Percentiles rank a stretch among this genome's conserved stretches.
These are phyloP conservation scores for Microcera coccophila DNA, from an alignment of 2,329 filamentous ascomycete genomes.

Conservation along the genomic window DNA sequence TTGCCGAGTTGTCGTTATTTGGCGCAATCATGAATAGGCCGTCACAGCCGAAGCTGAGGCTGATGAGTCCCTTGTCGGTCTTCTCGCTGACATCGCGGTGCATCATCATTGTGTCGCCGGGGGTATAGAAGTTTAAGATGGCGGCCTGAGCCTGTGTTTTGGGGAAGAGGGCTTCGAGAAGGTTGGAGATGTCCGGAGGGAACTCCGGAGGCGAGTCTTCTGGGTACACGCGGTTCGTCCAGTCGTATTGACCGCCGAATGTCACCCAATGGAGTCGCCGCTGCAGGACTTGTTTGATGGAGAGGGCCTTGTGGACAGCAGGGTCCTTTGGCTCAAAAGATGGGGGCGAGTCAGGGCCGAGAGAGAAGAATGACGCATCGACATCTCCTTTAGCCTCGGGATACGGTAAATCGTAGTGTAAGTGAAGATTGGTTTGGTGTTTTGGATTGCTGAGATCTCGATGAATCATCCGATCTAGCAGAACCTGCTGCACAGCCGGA, in stretches of 20 bases:
- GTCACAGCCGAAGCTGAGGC: constrained; percentile 86
- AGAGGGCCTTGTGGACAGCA: constrained; percentile 68
- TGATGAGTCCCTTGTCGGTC: constrained; percentile 72
- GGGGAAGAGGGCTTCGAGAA: constrained; percentile 70
- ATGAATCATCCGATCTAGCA: constrained; percentile 74
- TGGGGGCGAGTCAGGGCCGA: constrained; percentile 47
- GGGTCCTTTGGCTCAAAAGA: constrained; percentile 66
- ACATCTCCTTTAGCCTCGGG: constrained; percentile 23
- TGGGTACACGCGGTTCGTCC: constrained; percentile 84
- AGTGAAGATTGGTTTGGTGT: constrained; percentile 87
- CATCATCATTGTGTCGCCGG: constrained; percentile 85
- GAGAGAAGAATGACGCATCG: constrained; percentile 52
- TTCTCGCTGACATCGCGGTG: constrained; percentile 92
- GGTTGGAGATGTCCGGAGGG: constrained; percentile 64
- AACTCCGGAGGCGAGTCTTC: constrained; percentile 64
- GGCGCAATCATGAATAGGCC: constrained; percentile 81
- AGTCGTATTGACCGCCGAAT: constrained; percentile 93
- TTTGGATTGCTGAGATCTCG: constrained; percentile 66
- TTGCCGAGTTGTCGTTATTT: constrained; percentile 33
- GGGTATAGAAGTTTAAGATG: constrained; percentile 89
- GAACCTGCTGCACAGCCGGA: constrained; percentile 59
- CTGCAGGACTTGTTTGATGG: constrained; percentile 65
- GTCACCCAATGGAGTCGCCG: constrained; percentile 91
- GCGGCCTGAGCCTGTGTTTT: constrained; percentile 78
- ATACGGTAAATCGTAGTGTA: constrained; percentile 72